phyloP scores from a whole-genome alignment of 2,329 filamentous ascomycete genomes.

The Aciculosporium take region DNA sequence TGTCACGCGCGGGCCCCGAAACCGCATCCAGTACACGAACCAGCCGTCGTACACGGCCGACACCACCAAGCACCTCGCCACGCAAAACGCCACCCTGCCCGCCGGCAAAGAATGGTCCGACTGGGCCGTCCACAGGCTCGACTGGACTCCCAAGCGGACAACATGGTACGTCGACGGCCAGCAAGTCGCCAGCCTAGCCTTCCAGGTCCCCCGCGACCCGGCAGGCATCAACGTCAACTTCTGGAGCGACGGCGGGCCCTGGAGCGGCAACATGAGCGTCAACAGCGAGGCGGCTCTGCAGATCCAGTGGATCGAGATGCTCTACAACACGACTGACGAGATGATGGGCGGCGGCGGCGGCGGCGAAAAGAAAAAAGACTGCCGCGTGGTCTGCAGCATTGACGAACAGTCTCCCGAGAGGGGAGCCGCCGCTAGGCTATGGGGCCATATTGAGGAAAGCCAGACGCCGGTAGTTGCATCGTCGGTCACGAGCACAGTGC shows the following conservation, averaged over 20 bases:
- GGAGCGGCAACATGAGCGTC: slow-evolving; percentile 44
- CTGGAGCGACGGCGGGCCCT: slow-evolving; percentile 46
- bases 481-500: background rate
- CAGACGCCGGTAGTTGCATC: background rate
- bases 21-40: slow-evolving; percentile 43
- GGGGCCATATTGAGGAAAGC: slow-evolving; percentile 11
- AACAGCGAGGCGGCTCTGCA: slow-evolving; percentile 38
- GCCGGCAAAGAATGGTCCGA: slow-evolving; percentile 31
- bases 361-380: slow-evolving; percentile 7
- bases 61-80: slow-evolving; percentile 30
- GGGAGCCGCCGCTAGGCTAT: slow-evolving; percentile 12
- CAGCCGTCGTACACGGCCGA: slow-evolving; percentile 33
- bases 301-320: slow-evolving; percentile 48
- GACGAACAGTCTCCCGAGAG: slow-evolving; percentile 18
- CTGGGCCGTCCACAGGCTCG: slow-evolving; percentile 39
- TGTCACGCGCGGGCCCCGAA: slow-evolving; percentile 29
- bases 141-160: slow-evolving; percentile 24
- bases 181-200: slow-evolving; percentile 35
- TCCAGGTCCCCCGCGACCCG: slow-evolving; percentile 39
- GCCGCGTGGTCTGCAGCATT: slow-evolving; percentile 19
- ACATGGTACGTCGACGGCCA: slow-evolving; percentile 42
- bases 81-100: slow-evolving; percentile 32
- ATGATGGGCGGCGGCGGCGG: background rate
- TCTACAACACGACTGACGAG: slow-evolving; percentile 31
- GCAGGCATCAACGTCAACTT: slow-evolving; percentile 42